Evolutionary conservation across 768 basidiomycete genomes (phyloP), one percentile per base, ranked within the genome.

Genomic region (Leccinum broughii): DNA sequence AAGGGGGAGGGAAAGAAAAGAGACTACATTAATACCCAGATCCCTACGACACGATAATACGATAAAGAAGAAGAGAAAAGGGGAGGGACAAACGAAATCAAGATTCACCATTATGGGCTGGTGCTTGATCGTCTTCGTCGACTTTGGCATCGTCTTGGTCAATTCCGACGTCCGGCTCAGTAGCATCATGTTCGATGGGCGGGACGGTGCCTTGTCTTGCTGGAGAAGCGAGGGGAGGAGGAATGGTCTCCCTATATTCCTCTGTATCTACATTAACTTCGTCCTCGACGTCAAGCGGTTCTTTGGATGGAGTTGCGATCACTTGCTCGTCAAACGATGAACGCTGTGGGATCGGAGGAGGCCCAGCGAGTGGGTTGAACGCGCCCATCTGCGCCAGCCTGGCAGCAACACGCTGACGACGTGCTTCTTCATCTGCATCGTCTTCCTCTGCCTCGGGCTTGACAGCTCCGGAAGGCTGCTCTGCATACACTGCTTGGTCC

Each of bases 341-440:
- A 60, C 57, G 71, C 14, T 65, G 69, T 5, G 62, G 54, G 32
- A 64, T 14, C 9, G 65, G 69, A 26, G 76, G 72, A 30, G 68
- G 77, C 14, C 77, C 72, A 8, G 77, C 74, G 56, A 87, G 80
- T 3, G 87, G 84, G 64, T 87, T 78, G 76, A 81, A 75, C 63
- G 83, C 81, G 15, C 88, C 89, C 77, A 85, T 85, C 72, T 84
- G 83, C 7, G 85, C 84, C 39, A 85, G 68, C 22, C 75, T 77
- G 60, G 85, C 87, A 24, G 87, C 83, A 22, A 90, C 81, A 54
- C 83, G 83, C 61, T 79, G 80, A 46, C 81, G 79, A 37, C 84
- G 81, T 2, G 79, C 75, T 61, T 76, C 82, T 62, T 85, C 85
- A 17, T 83, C 84, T 48, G 79, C 75, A 60, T 76, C 81, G 62